Percentiles rank a stretch among this genome's conserved stretches.
phyloP scores from a whole-genome alignment of 805 yeast genomes.

The Teunomyces panamensis region DNA sequence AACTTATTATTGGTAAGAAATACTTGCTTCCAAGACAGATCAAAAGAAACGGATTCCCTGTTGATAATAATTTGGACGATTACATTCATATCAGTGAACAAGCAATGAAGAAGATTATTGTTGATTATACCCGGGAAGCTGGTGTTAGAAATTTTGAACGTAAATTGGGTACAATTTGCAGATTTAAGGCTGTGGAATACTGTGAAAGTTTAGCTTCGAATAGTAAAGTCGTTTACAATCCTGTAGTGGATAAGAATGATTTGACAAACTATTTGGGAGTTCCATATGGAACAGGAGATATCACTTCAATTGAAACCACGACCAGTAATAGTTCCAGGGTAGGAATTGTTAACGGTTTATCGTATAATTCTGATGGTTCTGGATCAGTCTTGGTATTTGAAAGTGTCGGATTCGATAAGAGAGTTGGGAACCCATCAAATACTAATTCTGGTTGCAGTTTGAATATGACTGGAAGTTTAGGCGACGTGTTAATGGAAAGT shows the following conservation, averaged over 20 bases:
- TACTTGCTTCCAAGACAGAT: conserved; percentile 77
- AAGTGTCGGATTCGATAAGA: conserved; percentile 61
- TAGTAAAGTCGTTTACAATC: conserved; percentile 24
- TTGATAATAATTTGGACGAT: conserved; percentile 18
- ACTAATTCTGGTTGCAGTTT: conserved; percentile 32
- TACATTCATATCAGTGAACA: conserved; percentile 48
- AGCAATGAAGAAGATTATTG: conserved; percentile 60
- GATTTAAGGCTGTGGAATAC: conserved; percentile 77
- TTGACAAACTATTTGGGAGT: conserved; percentile 68
- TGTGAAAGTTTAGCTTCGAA: conserved; percentile 28
- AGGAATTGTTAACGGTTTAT: conserved; percentile 69
- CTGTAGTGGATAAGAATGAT: conserved; percentile 50
- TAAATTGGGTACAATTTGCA: conserved; percentile 68
- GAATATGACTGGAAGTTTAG: conserved; percentile 76
- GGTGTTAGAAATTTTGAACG: conserved; percentile 84
- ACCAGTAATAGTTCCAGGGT: conserved; percentile 59
- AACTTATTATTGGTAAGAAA: conserved; percentile 63
- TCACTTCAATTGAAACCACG: conserved; percentile 23
- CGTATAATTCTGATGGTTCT: conserved; percentile 82
- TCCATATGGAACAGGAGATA: conserved; percentile 42
- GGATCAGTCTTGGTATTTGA: conserved; percentile 82
- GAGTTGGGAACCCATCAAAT: conserved; percentile 22
- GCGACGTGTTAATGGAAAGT: conserved; percentile 77
- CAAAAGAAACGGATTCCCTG: conserved; percentile 59
- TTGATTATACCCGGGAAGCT: conserved; percentile 76